Evolutionary conservation across 163 green algal species (phyloP), one percentile per base, ranked within the genome.

Genomic region (Coccomyxa subellipsoidea): DNA sequence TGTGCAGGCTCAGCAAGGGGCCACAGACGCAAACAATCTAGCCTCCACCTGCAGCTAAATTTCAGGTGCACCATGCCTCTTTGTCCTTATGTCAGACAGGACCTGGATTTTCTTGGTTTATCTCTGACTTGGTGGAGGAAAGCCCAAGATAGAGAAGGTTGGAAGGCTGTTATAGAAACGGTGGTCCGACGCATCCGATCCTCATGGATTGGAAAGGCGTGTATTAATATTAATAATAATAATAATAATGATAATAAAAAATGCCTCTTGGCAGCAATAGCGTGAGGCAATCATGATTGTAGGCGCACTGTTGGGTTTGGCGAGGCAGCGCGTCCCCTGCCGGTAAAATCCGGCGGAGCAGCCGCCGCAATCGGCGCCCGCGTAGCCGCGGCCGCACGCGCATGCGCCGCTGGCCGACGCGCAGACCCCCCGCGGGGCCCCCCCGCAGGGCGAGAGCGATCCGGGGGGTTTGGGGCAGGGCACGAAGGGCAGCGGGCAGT

Each of bases 281-380:
- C 47, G 12, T 29, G 18, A 29, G 47, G 47, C 47, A 66, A 66
- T 66, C 6, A 72, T 6, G 7, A 31, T n/a, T 18, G 29, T 36
- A 1, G 4, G 27, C 8, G 47, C 47, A 59, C 47, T 18, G 47
- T 12, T 8, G 5, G 47, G 47, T 36, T 71, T 54, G 4, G 59
- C 38, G 36, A 87, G 34, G 38, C 83, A 87, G 53, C 80, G 80
- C 72, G 38, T 80, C 36, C 80, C 83, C 35, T 84, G 59, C 8
- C 83, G 81, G 38, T 66, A 78, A 32, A 80, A 87, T 18, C 78
- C 83, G 1, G 37, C n/a, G 12, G 79, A 36, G 69, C 83, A 87
- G n/a, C 71, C 78, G 79, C 79, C 72, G 54, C 83, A 87, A 73
- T 87, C 83, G 7, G 40, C 27, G 9, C 83, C 79, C 32, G 79